phyloP scores from a whole-genome alignment of 805 yeast genomes.

The Kodamaea laetipori region DNA sequence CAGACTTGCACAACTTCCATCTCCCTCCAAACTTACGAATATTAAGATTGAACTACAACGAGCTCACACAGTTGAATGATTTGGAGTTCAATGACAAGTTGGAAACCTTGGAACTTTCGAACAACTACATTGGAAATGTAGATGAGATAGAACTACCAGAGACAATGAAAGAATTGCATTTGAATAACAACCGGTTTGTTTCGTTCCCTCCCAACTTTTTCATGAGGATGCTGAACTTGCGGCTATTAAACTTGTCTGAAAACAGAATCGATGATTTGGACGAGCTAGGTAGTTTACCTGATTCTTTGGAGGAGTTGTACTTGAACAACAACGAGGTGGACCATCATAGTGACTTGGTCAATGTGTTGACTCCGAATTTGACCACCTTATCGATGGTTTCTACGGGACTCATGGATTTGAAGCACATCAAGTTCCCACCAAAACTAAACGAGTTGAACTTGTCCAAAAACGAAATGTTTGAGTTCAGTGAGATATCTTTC shows the following conservation, averaged over 20 bases:
- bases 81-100: slow-evolving; percentile 15
- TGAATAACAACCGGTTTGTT: slow-evolving; percentile 18
- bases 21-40: slow-evolving; percentile 16
- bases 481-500: slow-evolving; percentile 18
- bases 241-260: slow-evolving; percentile 17
- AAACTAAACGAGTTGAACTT: slow-evolving; percentile 18
- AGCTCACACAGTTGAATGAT: slow-evolving; percentile 7
- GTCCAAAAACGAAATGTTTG: slow-evolving; percentile 20
- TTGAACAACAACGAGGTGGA: slow-evolving; percentile 26
- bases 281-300: slow-evolving; percentile 25
- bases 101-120: slow-evolving; percentile 19
- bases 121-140: slow-evolving; percentile 16
- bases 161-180: slow-evolving; percentile 17
- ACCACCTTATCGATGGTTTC: slow-evolving; percentile 20
- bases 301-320: slow-evolving; percentile 15
- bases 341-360: slow-evolving; percentile 18
- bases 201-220: slow-evolving; percentile 21
- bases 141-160: slow-evolving; percentile 17
- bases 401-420: slow-evolving; percentile 22
- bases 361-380: slow-evolving; percentile 22
- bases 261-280: slow-evolving; percentile 27
- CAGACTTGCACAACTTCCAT: slow-evolving; percentile 7
- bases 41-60: slow-evolving; percentile 20
- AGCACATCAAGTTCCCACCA: slow-evolving; percentile 19
- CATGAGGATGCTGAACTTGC: slow-evolving; percentile 11